Base-by-base conservation (phyloP, 192 early-diverging fungal species). In the Rhizophagus clarus region DNA sequence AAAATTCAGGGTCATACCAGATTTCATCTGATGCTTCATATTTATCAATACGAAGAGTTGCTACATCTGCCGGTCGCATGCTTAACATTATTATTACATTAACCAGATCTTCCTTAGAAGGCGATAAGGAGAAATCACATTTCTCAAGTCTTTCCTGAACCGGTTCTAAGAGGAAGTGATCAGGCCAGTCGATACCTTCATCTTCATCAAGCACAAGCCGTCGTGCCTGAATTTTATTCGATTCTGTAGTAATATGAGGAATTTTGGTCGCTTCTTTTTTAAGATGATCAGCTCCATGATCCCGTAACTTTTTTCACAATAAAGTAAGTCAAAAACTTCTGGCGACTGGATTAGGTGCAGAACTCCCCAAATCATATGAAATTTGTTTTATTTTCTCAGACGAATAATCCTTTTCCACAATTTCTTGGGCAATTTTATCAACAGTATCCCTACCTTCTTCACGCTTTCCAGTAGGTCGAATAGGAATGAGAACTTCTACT, bases 61-160 rank as follows among this genome's bases (percentile, higher is more conserved):
- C 40, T 6, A 71, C 69, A 71, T 71, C 32, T 34, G 69, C 69
- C 34, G 69, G n/a, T 26, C 69, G 2, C 69, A 71, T 71, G 37
- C 4, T 37, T 37, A 71, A 71, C 69, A 71, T 71, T 71, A 71
- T 71, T 32, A 71, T 71, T 71, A 71, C 9, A 15, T 71, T 9
- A 14, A 71, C 34, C 34, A 37, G 34, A 71, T 71, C 17, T 71
- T 71, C 6, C 69, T 34, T 71, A n/a, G 69, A 40, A 26, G 42
- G 42, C 0, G 42, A 47, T 6, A 11, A 34, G 29, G 69, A 26
- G 0, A 71, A 10, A 40, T 71, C 34, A 26, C 34, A 71, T 17
- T 71, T 71, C 3, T 40, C 5, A 0, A 71, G 42, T 47, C 69
- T 37, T 47, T 71, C 34, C 42, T 71, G 69, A 20, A 71, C 24